phyloP scores from a whole-genome alignment of 2,329 filamentous ascomycete species.

The Cercospora zeina region DNA sequence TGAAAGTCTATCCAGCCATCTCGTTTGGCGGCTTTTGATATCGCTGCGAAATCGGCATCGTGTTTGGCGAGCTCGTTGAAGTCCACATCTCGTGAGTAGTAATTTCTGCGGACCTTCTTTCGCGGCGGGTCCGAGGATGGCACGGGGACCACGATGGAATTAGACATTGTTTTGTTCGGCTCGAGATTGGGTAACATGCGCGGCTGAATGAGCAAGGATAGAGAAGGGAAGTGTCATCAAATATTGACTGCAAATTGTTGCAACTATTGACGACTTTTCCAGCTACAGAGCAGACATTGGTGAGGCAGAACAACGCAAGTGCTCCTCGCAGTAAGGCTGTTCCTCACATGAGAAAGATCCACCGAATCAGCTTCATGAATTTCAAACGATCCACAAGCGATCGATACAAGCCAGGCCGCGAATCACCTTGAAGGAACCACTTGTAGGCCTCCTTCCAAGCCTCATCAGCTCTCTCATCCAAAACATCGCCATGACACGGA shows the following conservation, averaged over 20 bases:
- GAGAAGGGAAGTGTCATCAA: background rate
- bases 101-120: slow-evolving; percentile 25
- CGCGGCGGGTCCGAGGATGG: background rate
- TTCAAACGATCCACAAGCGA: slow-evolving; percentile 15
- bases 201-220: background rate
- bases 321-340: background rate
- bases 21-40: slow-evolving; percentile 42
- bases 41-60: slow-evolving; percentile 61
- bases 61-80: slow-evolving; percentile 62
- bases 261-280: background rate
- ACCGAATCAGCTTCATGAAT: slow-evolving; percentile 19
- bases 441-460: slow-evolving; percentile 22
- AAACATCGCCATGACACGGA: slow-evolving; percentile 25
- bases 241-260: background rate
- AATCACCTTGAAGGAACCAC: slow-evolving; percentile 19
- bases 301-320: background rate
- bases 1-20: slow-evolving; percentile 73
- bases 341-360: slow-evolving; percentile 20
- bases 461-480: slow-evolving; percentile 12
- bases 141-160: background rate
- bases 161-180: background rate
- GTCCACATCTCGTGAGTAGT: slow-evolving; percentile 60
- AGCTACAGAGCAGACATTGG: background rate
- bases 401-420: slow-evolving; percentile 6
- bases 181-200: background rate